These are phyloP conservation scores for Apiospora pterosperma DNA, from an alignment of 2,329 filamentous ascomycete genomes.

Conservation along the genomic window DNA sequence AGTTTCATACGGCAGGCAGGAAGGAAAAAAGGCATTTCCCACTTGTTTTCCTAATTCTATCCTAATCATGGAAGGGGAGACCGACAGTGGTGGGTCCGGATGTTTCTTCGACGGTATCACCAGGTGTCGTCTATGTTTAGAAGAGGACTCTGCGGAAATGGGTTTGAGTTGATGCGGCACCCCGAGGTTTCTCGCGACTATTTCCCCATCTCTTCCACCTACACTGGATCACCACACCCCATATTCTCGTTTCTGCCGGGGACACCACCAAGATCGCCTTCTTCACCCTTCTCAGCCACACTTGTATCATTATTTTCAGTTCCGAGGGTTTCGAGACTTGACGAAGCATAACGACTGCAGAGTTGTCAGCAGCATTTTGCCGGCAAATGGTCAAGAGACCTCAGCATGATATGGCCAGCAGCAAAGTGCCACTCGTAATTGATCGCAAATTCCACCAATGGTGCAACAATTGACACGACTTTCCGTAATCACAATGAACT, in stretches of 20 bases:
- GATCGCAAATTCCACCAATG: conserved; percentile 33
- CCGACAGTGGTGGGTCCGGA: background rate
- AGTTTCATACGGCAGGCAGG: conserved; percentile 32
- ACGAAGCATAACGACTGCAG: conserved; percentile 32
- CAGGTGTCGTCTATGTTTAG: conserved; percentile 12
- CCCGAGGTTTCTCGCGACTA: conserved; percentile 2
- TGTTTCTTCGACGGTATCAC: background rate
- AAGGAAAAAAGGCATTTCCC: conserved; percentile 30
- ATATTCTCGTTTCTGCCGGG: conserved; percentile 21
- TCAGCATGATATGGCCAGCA: conserved; percentile 28
- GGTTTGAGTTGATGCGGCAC: conserved; percentile 1
- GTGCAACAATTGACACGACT: conserved; percentile 24
- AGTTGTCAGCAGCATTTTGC: conserved; percentile 23
- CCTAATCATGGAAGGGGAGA: conserved; percentile 10
- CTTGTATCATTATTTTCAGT: conserved; percentile 34
- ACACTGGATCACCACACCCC: conserved; percentile 22
- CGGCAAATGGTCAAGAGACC: conserved; percentile 30
- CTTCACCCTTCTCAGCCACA: conserved; percentile 25
- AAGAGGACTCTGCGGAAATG: conserved; percentile 8
- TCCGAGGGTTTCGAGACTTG: conserved; percentile 29
- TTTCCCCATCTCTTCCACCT: conserved; percentile 5
- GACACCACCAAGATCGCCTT: conserved; percentile 24
- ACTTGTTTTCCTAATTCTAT: conserved; percentile 21
- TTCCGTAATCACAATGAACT: conserved; percentile 4
- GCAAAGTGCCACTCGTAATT: conserved; percentile 35